Evolutionary conservation across 1,139 yeast genomes (phyloP).

Genomic region (Geotrichum bryndzae): DNA sequence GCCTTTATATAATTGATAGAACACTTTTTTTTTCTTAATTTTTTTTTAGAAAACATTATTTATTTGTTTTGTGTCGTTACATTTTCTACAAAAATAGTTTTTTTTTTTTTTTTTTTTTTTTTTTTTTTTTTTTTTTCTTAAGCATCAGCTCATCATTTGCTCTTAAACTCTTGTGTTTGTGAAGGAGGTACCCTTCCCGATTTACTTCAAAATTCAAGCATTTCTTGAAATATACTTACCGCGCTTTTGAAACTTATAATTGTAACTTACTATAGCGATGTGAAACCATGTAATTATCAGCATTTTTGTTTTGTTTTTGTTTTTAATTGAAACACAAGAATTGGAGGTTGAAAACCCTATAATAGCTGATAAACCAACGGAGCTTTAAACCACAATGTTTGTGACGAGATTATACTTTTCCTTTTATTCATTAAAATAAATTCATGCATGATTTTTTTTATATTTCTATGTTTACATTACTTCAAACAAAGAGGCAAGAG

Average conservation of each 20-base stretch:
- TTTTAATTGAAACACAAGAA: too few relatives aligned
- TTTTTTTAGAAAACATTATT: background rate
- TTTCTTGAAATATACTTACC: too few relatives aligned
- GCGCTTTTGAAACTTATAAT: too few relatives aligned
- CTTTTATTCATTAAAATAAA: background rate
- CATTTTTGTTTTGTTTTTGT: too few relatives aligned
- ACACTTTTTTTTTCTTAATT: background rate
- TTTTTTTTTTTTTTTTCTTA: background rate
- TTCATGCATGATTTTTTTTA: background rate
- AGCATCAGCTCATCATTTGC: background rate
- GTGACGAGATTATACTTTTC: background rate
- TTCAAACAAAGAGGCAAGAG: background rate
- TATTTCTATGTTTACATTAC: background rate
- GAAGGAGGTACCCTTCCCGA: too few relatives aligned
- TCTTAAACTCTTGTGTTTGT: too few relatives aligned
- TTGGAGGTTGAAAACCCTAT: too few relatives aligned
- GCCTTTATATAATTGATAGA: constrained; percentile 17
- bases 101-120: background rate
- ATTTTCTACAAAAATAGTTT: background rate
- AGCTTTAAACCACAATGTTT: background rate
- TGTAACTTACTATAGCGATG: too few relatives aligned
- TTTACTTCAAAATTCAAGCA: too few relatives aligned
- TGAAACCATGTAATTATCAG: too few relatives aligned
- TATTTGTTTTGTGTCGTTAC: background rate
- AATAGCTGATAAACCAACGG: background rate